Percentiles rank a stretch among this genome's conserved stretches.
Conservation (phyloP, 306 rosid genomes). For the Castanea sativa region DNA sequence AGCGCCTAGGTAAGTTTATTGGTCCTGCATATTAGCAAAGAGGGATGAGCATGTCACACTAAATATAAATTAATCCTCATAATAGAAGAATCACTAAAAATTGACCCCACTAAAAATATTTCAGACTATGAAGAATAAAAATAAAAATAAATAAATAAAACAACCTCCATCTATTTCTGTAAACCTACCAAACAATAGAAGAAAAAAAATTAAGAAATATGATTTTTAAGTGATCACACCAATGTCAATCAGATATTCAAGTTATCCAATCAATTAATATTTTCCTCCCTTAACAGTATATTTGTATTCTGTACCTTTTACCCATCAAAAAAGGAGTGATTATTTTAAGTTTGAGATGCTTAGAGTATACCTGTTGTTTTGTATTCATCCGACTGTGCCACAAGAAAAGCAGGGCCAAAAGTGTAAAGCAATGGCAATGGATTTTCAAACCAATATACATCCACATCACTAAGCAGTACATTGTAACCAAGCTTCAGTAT, state of each 20-base stretch:
- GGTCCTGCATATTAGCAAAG: constrained; percentile 42
- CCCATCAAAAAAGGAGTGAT: constrained; percentile 6
- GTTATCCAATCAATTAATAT: too few relatives aligned
- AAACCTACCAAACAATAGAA: background rate
- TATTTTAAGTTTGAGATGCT: constrained; percentile 8
- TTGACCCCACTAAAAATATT: background rate
- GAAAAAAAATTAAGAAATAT: too few relatives aligned
- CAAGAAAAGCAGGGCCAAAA: constrained; percentile 65
- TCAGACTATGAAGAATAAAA: background rate
- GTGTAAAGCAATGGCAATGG: constrained; percentile 69
- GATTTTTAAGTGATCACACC: too few relatives aligned
- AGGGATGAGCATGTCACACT: background rate
- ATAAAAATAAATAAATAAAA: background rate
- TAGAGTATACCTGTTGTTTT: constrained; percentile 56
- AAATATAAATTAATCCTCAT: background rate
- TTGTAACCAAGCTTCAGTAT: constrained; percentile 84
- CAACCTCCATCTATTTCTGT: background rate
- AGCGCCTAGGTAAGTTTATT: constrained; percentile 84
- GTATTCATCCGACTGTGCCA: constrained; percentile 88
- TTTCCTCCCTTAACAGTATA: background rate
- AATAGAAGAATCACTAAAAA: background rate
- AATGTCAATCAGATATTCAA: too few relatives aligned
- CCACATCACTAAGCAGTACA: constrained; percentile 91
- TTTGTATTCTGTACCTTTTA: background rate
- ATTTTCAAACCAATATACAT: constrained; percentile 80